Percentiles rank a stretch among this genome's conserved stretches.
Evolutionary conservation across 352 stramenopile genomes (phyloP).

Genomic region (Thalassiosira pacifica): DNA sequence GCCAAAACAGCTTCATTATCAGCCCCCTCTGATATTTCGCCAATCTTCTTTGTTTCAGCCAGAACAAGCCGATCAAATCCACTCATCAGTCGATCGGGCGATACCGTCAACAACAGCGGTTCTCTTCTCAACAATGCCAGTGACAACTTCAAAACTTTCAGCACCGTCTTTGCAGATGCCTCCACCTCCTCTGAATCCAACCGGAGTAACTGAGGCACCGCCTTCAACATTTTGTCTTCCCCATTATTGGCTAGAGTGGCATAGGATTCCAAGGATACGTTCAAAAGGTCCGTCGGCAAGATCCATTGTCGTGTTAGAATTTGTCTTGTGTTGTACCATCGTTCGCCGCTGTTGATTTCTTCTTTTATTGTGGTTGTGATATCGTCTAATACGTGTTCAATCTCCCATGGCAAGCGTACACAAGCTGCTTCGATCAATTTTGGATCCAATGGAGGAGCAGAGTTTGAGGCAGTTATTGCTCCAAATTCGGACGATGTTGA

Average conservation of each 20-base stretch:
- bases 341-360: slow-evolving; percentile 23
- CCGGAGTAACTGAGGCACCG: slow-evolving; percentile 28
- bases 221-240: slow-evolving; percentile 15
- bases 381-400: neutral
- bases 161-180: slow-evolving; percentile 28
- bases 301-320: slow-evolving; percentile 21
- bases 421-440: slow-evolving; percentile 16
- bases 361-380: neutral
- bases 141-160: slow-evolving; percentile 10
- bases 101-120: slow-evolving; percentile 29
- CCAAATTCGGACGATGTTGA: slow-evolving; percentile 23
- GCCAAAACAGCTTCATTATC: neutral
- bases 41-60: neutral
- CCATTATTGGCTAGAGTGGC: neutral
- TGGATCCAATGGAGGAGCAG: slow-evolving; percentile 6
- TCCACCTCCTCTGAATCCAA: slow-evolving; percentile 4
- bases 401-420: slow-evolving; percentile 21
- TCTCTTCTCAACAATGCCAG: slow-evolving; percentile 23
- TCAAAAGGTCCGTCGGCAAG: slow-evolving; percentile 30
- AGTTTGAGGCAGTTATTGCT: slow-evolving; percentile 8
- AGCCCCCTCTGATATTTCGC: neutral
- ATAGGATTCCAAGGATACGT: slow-evolving; percentile 17
- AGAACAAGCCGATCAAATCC: slow-evolving; percentile 14
- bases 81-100: neutral
- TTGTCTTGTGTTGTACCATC: slow-evolving; percentile 17